Percentiles rank a stretch among this genome's conserved stretches.
These are phyloP conservation scores for Colletotrichum sp. DNA, from an alignment of 2,329 filamentous ascomycete species.

Conservation along the genomic window DNA sequence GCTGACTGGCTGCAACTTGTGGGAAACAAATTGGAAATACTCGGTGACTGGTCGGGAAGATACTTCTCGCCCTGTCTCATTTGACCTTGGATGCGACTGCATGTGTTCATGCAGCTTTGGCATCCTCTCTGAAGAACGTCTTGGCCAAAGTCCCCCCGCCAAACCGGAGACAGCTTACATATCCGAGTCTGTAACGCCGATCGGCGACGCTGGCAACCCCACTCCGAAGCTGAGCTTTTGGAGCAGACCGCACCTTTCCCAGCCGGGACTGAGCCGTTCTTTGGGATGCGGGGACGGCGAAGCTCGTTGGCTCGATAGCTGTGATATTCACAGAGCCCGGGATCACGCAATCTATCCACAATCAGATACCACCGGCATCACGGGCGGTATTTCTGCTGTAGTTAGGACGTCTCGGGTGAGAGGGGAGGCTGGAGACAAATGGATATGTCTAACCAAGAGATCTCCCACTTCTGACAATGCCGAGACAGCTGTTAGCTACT, in stretches of 20 bases:
- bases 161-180: background rate
- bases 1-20: background rate
- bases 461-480: background rate
- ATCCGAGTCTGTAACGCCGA: background rate
- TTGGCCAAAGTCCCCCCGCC: background rate
- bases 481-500: background rate
- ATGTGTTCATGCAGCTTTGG: background rate
- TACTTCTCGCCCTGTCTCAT: background rate
- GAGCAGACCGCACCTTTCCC: background rate
- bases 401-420: background rate
- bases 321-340: background rate
- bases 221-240: background rate
- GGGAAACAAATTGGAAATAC: background rate
- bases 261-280: background rate
- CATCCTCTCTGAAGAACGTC: background rate
- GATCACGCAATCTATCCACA: slow-evolving; percentile 20
- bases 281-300: background rate
- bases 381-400: background rate
- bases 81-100: background rate
- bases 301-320: background rate
- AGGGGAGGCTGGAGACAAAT: background rate
- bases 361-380: background rate
- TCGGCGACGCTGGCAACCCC: background rate
- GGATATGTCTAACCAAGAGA: background rate
- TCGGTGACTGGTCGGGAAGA: background rate